A percentile compares a stretch with the other conserved stretches of the same genome.
Evolutionary conservation across 2,329 filamentous ascomycete genomes (phyloP).

Genomic region (Lasiodiplodia sp.): DNA sequence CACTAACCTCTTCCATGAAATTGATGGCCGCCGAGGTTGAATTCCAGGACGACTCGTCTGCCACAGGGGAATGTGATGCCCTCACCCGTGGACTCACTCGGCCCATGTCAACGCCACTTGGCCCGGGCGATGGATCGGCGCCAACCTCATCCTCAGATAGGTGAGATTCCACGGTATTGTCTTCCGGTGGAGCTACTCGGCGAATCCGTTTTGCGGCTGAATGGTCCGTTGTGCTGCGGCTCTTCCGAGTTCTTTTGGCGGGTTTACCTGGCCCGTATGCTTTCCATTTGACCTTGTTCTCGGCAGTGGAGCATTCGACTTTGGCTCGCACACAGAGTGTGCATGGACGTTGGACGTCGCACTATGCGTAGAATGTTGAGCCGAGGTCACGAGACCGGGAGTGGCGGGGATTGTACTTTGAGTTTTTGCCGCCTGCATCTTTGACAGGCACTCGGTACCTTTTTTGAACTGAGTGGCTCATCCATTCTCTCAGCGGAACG

Average conservation of each 20-base stretch:
- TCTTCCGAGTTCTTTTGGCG: background rate
- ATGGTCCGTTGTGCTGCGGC: background rate
- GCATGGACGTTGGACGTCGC: constrained; percentile 2
- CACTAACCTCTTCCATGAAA: background rate
- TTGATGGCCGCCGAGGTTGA: background rate
- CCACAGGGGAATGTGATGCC: no score
- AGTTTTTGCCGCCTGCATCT: constrained; percentile 8
- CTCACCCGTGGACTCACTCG: no score
- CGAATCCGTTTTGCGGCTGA: background rate
- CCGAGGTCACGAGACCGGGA: background rate
- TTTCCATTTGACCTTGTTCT: background rate
- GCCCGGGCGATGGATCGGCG: background rate
- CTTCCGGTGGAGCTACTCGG: background rate
- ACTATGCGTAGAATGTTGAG: background rate
- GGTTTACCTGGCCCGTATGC: background rate
- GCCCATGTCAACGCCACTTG: background rate
- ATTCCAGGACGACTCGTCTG: background rate
- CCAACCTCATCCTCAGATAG: background rate
- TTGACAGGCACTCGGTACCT: background rate
- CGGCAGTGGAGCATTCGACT: background rate
- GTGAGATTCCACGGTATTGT: background rate
- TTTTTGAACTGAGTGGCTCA: background rate
- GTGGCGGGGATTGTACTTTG: background rate
- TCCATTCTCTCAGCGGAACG: no score
- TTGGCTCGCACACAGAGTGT: background rate